Base-by-base conservation (phyloP, 108 stramenopile genomes). In the Skeletonema marinoi region DNA sequence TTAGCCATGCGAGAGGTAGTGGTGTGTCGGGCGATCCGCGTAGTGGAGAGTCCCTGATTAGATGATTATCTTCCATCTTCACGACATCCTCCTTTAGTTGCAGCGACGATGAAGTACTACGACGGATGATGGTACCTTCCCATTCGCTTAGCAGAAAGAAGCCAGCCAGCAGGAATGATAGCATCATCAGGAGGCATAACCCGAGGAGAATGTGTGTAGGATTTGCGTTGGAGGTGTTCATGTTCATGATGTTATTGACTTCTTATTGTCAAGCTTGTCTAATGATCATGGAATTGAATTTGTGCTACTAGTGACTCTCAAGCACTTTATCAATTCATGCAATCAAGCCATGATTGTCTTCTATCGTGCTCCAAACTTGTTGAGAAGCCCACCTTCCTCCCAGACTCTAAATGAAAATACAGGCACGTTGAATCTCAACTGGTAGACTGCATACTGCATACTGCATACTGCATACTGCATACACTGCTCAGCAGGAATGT, bases 1-100 rank as follows among this genome's bases (percentile, higher is more conserved):
- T 88, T 12, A 89, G 76, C 80, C 82, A 89, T n/a, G 66, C 71
- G 36, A 81, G 44, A 11, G 46, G 51, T 58, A 71, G 74, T 4
- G 14, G 32, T 67, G 73, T 8, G 14, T n/a, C 61, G 33, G 44
- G 9, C n/a, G 38, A 70, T 56, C 54, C 19, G 19, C 25, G 54
- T 21, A 60, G 29, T 2, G 1, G 3, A 10, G 21, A 6, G 3
- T 31, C 31, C 10, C 5, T 35, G 62, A 19, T n/a, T 2, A 12
- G 10, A 11, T 7, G 42, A 33, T 67, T 39, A 31, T 48, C 48
- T 48, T 63, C 25, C 2, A n/a, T 63, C 62, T 17, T 7, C 35
- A 35, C 16, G 3, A 46, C 11, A n/a, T 16, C 5, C 44, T 46
- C 44, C 5, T 46, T n/a, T 46, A 46, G 44, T 46, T 46, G 44